A percentile compares a stretch with the other conserved stretches of the same genome.
Evolutionary conservation across 208 protist genomes (phyloP).

Genomic region (Balamuthia mandrillaris): DNA sequence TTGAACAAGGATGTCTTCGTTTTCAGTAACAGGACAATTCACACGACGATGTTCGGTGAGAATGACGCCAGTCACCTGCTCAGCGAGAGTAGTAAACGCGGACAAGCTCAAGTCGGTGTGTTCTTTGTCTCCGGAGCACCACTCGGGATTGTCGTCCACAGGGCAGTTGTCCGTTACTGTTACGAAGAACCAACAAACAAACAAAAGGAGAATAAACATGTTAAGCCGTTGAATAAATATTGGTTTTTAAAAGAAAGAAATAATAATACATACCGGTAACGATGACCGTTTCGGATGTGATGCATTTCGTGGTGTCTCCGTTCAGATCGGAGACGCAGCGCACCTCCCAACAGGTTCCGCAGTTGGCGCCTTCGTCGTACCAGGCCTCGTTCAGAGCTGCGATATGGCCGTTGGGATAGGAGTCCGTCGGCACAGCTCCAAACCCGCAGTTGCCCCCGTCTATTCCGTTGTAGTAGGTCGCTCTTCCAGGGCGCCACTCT

Average conservation of each 20-base stretch:
- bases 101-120: constrained; percentile 12
- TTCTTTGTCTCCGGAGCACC: not conserved
- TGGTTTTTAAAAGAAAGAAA: too few relatives aligned
- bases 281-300: too few relatives aligned
- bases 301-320: too few relatives aligned
- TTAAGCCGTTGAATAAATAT: too few relatives aligned
- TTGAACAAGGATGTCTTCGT: too few relatives aligned
- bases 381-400: constrained; percentile 1
- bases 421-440: not conserved
- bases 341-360: constrained; percentile 1
- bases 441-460: constrained; percentile 20
- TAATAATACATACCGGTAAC: too few relatives aligned
- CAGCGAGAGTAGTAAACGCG: not conserved
- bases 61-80: not conserved
- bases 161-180: too few relatives aligned
- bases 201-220: too few relatives aligned
- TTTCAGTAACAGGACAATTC: not conserved
- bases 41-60: not conserved
- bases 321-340: too few relatives aligned
- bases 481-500: not conserved
- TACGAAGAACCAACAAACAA: too few relatives aligned
- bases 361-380: not conserved
- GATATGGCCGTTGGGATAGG: not conserved
- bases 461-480: constrained; percentile 16
- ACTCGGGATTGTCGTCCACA: too few relatives aligned